Conservation (phyloP, 257 asterid species). For the Fraxinus quadrangulata region DNA sequence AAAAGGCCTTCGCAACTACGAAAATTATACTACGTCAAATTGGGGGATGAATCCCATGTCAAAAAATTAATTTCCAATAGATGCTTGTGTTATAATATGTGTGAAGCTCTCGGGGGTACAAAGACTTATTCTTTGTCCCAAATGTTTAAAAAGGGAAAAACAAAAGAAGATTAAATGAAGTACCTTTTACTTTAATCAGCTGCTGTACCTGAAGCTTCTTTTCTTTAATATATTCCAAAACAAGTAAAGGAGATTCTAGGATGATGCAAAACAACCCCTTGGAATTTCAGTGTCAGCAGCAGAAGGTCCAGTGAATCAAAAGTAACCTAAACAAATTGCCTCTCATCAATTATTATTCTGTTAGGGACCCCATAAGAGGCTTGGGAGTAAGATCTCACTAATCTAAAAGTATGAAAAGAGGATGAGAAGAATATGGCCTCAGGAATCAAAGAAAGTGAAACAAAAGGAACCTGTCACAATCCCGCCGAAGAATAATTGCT, state of each 20-base stretch:
- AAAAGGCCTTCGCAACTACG: background rate
- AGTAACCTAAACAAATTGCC: conserved; percentile 40
- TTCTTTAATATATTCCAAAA: conserved; percentile 70
- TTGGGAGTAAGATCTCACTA: conserved; percentile 38
- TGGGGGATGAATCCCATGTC: background rate
- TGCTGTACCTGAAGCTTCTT: conserved; percentile 52
- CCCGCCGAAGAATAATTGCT: conserved; percentile 49
- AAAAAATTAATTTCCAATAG: background rate
- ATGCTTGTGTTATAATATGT: background rate
- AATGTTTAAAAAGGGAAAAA: conserved; percentile 50
- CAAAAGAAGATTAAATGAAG: conserved; percentile 29
- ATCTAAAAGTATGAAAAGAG: conserved; percentile 37
- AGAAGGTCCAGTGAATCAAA: conserved; percentile 51
- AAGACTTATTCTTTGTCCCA: conserved; percentile 31
- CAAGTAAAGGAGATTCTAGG: conserved; percentile 85
- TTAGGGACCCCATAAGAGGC: conserved; percentile 37
- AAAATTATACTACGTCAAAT: background rate
- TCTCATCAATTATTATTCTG: conserved; percentile 63
- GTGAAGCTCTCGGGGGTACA: background rate
- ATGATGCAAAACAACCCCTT: conserved; percentile 63
- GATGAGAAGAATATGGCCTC: conserved; percentile 52
- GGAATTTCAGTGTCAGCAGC: conserved; percentile 33
- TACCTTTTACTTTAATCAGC: conserved; percentile 45
- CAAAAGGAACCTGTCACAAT: conserved; percentile 62
- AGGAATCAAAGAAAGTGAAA: conserved; percentile 65